phyloP scores from a whole-genome alignment of 202 grass and related monocot species.

The Bolboschoenoplectus hybrid region DNA sequence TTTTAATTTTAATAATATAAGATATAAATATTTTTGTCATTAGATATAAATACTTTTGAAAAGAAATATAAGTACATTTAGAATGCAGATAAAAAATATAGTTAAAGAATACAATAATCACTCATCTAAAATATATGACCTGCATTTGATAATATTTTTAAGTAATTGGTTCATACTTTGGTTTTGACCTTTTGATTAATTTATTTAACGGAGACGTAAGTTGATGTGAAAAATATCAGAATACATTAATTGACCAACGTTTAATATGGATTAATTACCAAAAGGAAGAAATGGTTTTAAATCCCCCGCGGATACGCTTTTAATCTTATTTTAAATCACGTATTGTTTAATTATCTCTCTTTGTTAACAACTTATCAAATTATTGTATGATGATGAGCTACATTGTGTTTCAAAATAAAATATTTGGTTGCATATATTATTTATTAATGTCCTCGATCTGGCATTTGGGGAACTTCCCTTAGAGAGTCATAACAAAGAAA shows the following conservation, averaged over 20 bases:
- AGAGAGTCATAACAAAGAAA: background rate
- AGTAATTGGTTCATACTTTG: background rate
- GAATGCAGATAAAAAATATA: too few relatives aligned
- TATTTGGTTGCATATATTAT: background rate
- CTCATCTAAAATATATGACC: background rate
- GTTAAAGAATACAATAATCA: too few relatives aligned
- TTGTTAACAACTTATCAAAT: background rate
- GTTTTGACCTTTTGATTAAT: background rate
- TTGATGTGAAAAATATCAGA: background rate
- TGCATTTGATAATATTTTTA: background rate
- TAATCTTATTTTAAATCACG: conserved; percentile 13
- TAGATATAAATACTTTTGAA: too few relatives aligned
- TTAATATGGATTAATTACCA: background rate
- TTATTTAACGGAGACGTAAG: background rate
- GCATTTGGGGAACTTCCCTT: background rate
- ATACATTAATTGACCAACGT: background rate
- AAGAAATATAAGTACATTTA: too few relatives aligned
- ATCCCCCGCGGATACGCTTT: background rate
- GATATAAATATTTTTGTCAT: too few relatives aligned
- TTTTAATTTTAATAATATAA: too few relatives aligned
- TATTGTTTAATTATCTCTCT: background rate
- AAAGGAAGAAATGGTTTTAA: background rate
- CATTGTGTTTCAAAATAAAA: background rate
- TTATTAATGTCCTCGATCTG: background rate
- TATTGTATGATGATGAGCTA: background rate